Evolutionary conservation across 768 basidiomycete species (phyloP), one percentile per base, ranked within the genome.

Genomic region (Amanita muscaria): DNA sequence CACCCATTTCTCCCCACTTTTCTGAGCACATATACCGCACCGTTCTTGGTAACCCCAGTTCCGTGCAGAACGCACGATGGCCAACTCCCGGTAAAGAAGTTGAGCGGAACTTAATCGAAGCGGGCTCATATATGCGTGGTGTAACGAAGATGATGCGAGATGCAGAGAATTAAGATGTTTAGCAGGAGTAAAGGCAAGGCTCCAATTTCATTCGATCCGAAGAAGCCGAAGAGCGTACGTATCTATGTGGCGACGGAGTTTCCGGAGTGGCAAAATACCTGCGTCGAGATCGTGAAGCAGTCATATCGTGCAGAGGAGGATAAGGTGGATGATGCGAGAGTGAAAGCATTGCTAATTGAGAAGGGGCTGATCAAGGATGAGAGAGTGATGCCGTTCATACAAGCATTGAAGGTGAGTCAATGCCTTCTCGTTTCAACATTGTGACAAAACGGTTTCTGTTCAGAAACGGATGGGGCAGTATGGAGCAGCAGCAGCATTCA

Each of bases 361-460:
- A 73, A 70, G 16, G 91, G 88, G 4, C 59, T 97, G 60, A 82
- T 92, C 66, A 97, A 96, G 74, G 91, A 98, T 67, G 98, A 98
- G 70, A 78, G 82, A 33, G 76, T 76, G 32, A 98, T 97, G 94
- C 93, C 93, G 5, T 97, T 94, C 65, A 78, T 92, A 36, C 88
- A 94, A 48, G 66, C 73, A 23, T 87, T 97, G 80, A 93, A 96
- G 82, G 94, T 92, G 42, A 29, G 70, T 52, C 5, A 19, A n/a
- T 45, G 15, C 16, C 1, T 27, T 40, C 15, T 19, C 18, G 10
- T 31, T 24, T n/a, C 11, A 3, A 2, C 9, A 22, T 14, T 5
- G 14, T n/a, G 21, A 15, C 30, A 32, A n/a, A 42, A 14, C 29
- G 15, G 38, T 53, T 22, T 49, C 12, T 14, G 25, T 21, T 25